Evolutionary conservation across 768 basidiomycete genomes (phyloP).

Genomic region (Dioszegia crocea): DNA sequence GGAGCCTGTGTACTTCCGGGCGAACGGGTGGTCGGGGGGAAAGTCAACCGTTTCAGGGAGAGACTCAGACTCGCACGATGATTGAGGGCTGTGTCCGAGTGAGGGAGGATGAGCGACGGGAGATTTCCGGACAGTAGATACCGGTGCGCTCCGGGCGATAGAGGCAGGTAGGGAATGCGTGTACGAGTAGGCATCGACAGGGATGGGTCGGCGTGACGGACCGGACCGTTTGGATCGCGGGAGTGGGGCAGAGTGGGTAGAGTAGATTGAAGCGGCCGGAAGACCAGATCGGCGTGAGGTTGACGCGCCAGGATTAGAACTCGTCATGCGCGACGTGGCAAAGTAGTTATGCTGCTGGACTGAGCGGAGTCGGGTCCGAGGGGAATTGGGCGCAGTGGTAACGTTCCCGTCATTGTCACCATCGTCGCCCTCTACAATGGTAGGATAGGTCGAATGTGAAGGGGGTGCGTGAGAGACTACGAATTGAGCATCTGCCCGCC

Average conservation of each 20-base stretch:
- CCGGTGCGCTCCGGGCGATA: not conserved
- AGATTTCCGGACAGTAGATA: not conserved
- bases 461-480: not conserved
- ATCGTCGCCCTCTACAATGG: not conserved
- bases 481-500: constrained; percentile 2
- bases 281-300: not conserved
- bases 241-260: not conserved
- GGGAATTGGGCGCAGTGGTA: constrained; percentile 1
- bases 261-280: not conserved
- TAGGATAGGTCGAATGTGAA: not conserved
- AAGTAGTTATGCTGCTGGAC: not conserved
- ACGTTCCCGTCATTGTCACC: not conserved
- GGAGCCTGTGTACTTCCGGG: not conserved
- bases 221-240: not conserved
- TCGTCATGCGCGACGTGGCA: not conserved
- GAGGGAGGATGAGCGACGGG: not conserved
- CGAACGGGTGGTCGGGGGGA: constrained; percentile 5
- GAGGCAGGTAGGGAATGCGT: constrained; percentile 1
- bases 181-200: not conserved
- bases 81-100: not conserved
- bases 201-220: not conserved
- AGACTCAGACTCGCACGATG: constrained; percentile 1
- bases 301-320: too few relatives aligned
- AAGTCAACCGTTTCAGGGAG: constrained; percentile 1
- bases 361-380: not conserved